Evolutionary conservation across 1,284 basidiomycete species (phyloP), one percentile per base, ranked within the genome.

Genomic region (Irpex sp.): DNA sequence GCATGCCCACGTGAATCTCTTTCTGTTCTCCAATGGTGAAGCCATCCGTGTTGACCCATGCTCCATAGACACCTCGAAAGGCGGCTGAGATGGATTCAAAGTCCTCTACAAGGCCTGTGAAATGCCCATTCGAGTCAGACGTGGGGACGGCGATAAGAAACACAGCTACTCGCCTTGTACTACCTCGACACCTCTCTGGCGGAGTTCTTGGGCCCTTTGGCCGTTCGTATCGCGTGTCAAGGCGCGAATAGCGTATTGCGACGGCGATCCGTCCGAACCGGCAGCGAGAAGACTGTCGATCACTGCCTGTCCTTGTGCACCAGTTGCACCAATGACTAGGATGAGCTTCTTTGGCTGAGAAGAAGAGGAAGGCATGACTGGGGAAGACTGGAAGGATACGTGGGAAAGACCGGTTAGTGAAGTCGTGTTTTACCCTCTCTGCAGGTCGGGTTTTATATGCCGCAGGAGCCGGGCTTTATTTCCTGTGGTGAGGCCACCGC

Each of bases 261-360:
- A 79, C 0, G 79, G 74, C 13, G 74, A 71, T 2, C 79, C 79
- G 62, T 80, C 75, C 15, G 69, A 64, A 55, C 63, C 66, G 6
- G 74, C 72, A 17, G 72, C 74, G 19, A 82, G 75, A n/a, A 83
- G 71, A 36, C 73, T 74, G 61, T 79, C 71, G 57, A 82, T 76
- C 62, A 81, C 78, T n/a, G 76, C 74, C 49, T 77, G 69, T 3
- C 81, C 81, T 66, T 83, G 81, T 1, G 78, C 78, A 58, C 81
- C 82, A 26, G 81, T 83, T 2, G 79, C 81, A 46, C 82, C 81
- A 43, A 83, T 76, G 61, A 83, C 79, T 60, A 81, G 75, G 65
- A 83, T 79, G 61, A 79, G 68, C 67, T 81, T 81, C 67, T 63
- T 57, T 47, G 31, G 13, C 13, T n/a, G 35, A 9, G 56, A 59